Conservation (phyloP, 192 early-diverging fungal species). For the Gonapodya prolifera region DNA sequence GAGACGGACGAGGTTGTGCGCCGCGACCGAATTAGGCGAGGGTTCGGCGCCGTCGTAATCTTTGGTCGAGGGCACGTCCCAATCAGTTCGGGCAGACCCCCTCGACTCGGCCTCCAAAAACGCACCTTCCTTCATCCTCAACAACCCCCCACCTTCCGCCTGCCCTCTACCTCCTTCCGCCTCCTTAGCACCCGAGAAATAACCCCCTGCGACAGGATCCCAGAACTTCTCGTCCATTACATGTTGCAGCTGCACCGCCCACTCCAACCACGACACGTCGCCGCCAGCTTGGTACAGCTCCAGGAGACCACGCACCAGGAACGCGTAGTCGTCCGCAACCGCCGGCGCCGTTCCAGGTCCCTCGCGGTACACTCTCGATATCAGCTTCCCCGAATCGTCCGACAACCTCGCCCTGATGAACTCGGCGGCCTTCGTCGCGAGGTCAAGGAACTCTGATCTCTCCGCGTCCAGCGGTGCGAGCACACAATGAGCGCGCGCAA, state of each 20-base stretch:
- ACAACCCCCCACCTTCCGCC: constrained; percentile 23
- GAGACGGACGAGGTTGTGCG: constrained; percentile 37
- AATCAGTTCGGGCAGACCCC: neutral
- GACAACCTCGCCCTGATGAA: constrained; percentile 36
- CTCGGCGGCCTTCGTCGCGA: constrained; percentile 29
- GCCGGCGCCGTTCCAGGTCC: constrained; percentile 32
- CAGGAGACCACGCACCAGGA: constrained; percentile 34
- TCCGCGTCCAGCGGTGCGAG: constrained; percentile 20
- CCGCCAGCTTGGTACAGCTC: constrained; percentile 40
- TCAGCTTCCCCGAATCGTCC: constrained; percentile 13
- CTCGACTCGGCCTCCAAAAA: too few relatives aligned
- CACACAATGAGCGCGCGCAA: constrained; percentile 9
- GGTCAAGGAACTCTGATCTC: constrained; percentile 15
- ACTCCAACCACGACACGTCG: constrained; percentile 37
- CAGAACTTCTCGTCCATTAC: constrained; percentile 41
- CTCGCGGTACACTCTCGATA: constrained; percentile 32
- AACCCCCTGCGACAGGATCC: constrained; percentile 32
- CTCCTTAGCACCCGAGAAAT: constrained; percentile 26
- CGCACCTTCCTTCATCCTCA: constrained; percentile 42
- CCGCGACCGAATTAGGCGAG: constrained; percentile 34
- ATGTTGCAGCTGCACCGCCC: constrained; percentile 43
- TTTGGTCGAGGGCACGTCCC: constrained; percentile 8
- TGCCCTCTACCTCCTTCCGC: neutral
- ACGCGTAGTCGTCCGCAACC: constrained; percentile 49
- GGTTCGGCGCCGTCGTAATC: constrained; percentile 58